phyloP scores from a whole-genome alignment of 257 asterid species.

The Rhazya stricta region DNA sequence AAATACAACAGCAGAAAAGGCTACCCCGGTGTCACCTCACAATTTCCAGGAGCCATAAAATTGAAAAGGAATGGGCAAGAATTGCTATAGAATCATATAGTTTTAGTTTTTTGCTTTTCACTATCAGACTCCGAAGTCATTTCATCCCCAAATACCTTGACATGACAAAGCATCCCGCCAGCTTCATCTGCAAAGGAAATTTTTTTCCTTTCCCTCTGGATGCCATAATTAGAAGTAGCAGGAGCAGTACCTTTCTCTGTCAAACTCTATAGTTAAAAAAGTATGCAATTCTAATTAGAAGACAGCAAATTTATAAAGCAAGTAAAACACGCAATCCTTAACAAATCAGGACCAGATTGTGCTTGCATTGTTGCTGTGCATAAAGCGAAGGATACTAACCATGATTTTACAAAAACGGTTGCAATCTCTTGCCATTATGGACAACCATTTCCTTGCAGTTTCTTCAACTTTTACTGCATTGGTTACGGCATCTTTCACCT shows the following conservation, averaged over 20 bases:
- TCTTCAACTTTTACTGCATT: constrained; percentile 65
- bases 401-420: constrained; percentile 88
- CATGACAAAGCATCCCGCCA: constrained; percentile 72
- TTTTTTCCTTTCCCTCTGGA: constrained; percentile 46
- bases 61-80: neutral
- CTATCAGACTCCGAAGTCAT: constrained; percentile 24
- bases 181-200: constrained; percentile 87
- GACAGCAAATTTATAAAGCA: neutral
- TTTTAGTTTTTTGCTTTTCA: constrained; percentile 22
- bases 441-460: constrained; percentile 62
- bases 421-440: constrained; percentile 85
- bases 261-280: constrained; percentile 42
- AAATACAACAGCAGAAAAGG: neutral
- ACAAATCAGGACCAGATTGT: neutral
- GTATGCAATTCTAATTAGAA: constrained; percentile 14
- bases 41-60: neutral
- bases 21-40: neutral
- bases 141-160: constrained; percentile 48
- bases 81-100: constrained; percentile 6
- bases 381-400: constrained; percentile 40
- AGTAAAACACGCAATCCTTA: neutral
- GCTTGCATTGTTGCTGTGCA: neutral
- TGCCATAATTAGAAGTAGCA: constrained; percentile 24
- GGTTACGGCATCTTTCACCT: constrained; percentile 65
- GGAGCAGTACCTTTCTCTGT: constrained; percentile 34